Base-by-base conservation (phyloP, 2,329 filamentous ascomycete species). In the Arthrocladium fulminans region DNA sequence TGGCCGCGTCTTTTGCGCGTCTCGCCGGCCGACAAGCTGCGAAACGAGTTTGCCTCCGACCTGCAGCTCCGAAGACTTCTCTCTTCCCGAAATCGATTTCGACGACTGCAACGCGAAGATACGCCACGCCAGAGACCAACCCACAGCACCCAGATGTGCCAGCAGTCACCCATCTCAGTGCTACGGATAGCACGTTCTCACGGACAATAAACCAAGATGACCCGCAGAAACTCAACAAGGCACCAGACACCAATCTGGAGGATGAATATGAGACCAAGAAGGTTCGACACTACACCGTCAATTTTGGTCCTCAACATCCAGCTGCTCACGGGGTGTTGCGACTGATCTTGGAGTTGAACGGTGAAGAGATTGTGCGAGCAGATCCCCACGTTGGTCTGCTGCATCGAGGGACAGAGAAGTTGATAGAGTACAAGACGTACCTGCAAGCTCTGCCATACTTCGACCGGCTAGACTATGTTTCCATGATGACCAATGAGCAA, bases 401-500 rank as follows among this genome's bases (percentile, higher is more conserved):
- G 63, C 92, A 98, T 71, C 83, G 92, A 62, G 92, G 92, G 59
- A 98, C 92, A 54, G 92, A 98, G 78, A 98, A 98, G 79, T 81
- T 98, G 72, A 97, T 97, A 72, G 92, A 98, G 77, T 98, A 98
- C 80, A 96, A 95, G 79, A 95, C 90, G 60, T 98, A 98, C 66
- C 79, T 97, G 64, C 92, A 98, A 76, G 92, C 92, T 50, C 76
- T 98, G 65, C 92, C 92, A 49, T 98, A 98, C 76, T 98, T 98
- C 67, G 92, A 98, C 73, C 88, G 92, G 60, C 77, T 98, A 68
- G 92, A 98, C 72, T 98, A 98, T 70, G 89, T 96, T 60, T 96
- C 88, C 63, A 98, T 98, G 94, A 98, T 98, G 92, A 98, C 92
- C 63, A 98, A 98, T 71, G 92, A 98, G 77, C 92, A 98, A 73